Base-by-base conservation (phyloP, 148 eudicot genomes). In the Rhododendron henanense region DNA sequence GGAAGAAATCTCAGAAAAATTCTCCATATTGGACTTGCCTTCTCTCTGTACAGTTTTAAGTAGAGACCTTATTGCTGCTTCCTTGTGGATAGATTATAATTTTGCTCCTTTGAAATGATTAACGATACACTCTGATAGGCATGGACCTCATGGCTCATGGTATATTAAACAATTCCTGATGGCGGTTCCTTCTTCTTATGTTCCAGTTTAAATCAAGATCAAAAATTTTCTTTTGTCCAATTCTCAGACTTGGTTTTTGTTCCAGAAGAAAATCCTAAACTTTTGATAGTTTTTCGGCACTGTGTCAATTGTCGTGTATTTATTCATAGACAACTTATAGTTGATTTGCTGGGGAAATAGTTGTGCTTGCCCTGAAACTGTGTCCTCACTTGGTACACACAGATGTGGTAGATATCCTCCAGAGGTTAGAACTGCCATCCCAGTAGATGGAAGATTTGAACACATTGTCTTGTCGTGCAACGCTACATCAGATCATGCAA, bases 381-480 rank as follows among this genome's bases (percentile, higher is more conserved):
- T 5, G 76, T 45, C 25, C 74, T 55, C 67, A 33, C 61, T 65
- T 79, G 63, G 14, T 85, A 50, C 15, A 77, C 2, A 1, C 85
- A 87, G 88, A 78, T 87, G 88, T 78, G 88, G 88, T 44, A 87
- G 85, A 87, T 87, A 41, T 79, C 88, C 88, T 87, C 88, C 88
- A 59, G 88, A 76, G 88, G 88, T 87, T 19, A 87, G 83, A 77
- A 87, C 88, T 57, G 85, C 85, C 39, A 87, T 87, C 50, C 88
- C 88, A 21, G 88, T 87, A 31, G 99, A 97, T 83, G 99, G 98
- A 85, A 92, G 99, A 88, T 97, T 97, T 85, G 99, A 97, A 84
- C 98, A 97, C 84, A 95, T 97, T 85, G 99, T 97, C 69, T 90
- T 97, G 65, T 95, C 99, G 23, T 93, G 96, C 91, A 94, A 92